phyloP scores from a whole-genome alignment of 2,329 filamentous ascomycete genomes.

The Lachnellula suecica region DNA sequence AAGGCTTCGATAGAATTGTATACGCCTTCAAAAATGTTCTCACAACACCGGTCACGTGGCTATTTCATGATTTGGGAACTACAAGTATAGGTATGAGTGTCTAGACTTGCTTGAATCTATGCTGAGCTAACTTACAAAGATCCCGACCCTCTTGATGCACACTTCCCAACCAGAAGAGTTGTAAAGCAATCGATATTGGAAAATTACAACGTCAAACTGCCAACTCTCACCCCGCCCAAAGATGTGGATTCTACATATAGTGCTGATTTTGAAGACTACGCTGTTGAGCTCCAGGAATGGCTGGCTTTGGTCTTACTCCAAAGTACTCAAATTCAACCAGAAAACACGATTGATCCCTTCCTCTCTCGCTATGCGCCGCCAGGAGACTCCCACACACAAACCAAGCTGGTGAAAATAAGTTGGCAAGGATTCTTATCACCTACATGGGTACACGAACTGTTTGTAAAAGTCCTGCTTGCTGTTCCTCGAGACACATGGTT shows the following conservation, averaged over 20 bases:
- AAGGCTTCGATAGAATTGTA: conserved; percentile 31
- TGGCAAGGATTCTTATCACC: conserved; percentile 60
- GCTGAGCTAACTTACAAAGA: conserved; percentile 33
- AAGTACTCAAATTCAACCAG: conserved; percentile 59
- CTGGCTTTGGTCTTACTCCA: conserved; percentile 64
- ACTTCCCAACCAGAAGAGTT: conserved; percentile 44
- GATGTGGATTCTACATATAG: conserved; percentile 36
- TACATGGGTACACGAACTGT: conserved; percentile 48
- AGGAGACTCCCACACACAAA: conserved; percentile 16
- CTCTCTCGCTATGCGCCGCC: conserved; percentile 67
- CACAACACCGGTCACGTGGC: conserved; percentile 66
- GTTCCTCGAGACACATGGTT: conserved; percentile 53
- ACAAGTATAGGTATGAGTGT: conserved; percentile 48
- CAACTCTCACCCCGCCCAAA: conserved; percentile 28
- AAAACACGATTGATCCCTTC: conserved; percentile 65
- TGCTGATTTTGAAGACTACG: conserved; percentile 60
- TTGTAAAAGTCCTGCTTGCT: conserved; percentile 46
- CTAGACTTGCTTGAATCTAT: not conserved
- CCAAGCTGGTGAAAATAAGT: conserved; percentile 48
- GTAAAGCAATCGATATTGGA: conserved; percentile 31
- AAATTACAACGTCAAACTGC: conserved; percentile 31
- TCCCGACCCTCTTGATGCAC: conserved; percentile 47
- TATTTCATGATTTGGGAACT: conserved; percentile 66
- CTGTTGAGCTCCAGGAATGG: conserved; percentile 71
- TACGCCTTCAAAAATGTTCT: conserved; percentile 64